Evolutionary conservation across 768 basidiomycete genomes (phyloP), one percentile per base, ranked within the genome.

Genomic region (Auricularia auricula-judae): DNA sequence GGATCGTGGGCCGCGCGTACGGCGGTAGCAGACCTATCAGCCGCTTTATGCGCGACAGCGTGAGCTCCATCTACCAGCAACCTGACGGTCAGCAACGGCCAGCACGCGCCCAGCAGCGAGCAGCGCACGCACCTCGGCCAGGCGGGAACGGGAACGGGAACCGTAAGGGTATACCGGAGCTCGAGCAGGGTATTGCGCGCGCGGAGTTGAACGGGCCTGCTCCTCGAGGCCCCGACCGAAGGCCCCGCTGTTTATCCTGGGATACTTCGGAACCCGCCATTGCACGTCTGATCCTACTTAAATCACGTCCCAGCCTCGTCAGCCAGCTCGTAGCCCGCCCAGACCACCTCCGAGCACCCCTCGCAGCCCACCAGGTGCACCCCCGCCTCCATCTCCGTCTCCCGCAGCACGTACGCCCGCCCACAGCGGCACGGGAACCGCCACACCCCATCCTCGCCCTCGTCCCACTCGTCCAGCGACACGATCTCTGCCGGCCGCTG

Each of bases 1-100:
- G 97, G 42, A 91, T 79, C 0, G 93, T 92, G 0, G 93, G 96
- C 2, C 91, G 82, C 0, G 79, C 84, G 70, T 89, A 88, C 0
- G 78, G 75, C 0, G 84, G 85, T 3, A 96, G 75, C 68, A 79
- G 70, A 2, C 72, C 65, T 39, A 87, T 80, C 0, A 93, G 78
- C 3, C 65, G 72, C 53, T 72, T 70, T 43, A 92, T 79, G 5
- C 87, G 82, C 63, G 85, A 79, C 3, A 92, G 78, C 12, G 82
- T 81, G 10, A 92, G 81, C 66, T 88, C 84, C 68, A 92, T 87
- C 4, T 10, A 10, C 18, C 11, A 18, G 11, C 11, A 18, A 18
- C 18, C 8, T 23, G 2, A 3, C 21, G 18, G 47, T 44, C 11
- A 18, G 43, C 11, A 18, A 44, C 43, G 43, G 29, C 29, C 29